A percentile compares a stretch with the other conserved stretches of the same genome.
Conservation (phyloP, 768 basidiomycete genomes). For the Coprinellus micaceus region DNA sequence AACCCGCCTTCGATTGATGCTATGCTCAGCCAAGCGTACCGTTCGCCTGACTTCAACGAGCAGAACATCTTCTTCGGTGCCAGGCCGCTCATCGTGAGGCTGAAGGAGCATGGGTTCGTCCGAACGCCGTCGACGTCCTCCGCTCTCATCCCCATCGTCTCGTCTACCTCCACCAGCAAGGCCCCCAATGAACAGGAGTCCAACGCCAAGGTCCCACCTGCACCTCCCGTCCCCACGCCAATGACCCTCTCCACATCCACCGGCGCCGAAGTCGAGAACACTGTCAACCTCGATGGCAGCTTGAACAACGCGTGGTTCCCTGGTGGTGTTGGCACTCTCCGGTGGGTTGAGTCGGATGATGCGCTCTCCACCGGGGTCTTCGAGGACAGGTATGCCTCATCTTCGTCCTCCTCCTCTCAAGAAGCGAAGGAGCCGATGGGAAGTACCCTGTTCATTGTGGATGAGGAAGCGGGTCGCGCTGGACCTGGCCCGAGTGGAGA, state of each 20-base stretch:
- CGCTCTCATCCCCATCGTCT: neutral
- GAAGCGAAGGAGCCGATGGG: neutral
- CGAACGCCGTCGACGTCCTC: neutral
- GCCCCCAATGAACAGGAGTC: neutral
- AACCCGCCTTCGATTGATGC: neutral
- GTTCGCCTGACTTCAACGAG: slow-evolving; percentile 4
- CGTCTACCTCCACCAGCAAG: neutral
- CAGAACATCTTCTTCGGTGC: neutral
- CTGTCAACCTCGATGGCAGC: slow-evolving; percentile 28
- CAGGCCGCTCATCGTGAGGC: slow-evolving; percentile 19
- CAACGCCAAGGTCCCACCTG: neutral
- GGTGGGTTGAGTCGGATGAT: neutral
- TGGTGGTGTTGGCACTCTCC: slow-evolving; percentile 22
- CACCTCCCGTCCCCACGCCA: neutral
- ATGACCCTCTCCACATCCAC: neutral
- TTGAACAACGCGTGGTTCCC: slow-evolving; percentile 39
- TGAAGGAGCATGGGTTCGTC: slow-evolving; percentile 12
- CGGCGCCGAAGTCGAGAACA: too few species aligned
- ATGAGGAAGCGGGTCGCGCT: too few species aligned
- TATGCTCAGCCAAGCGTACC: slow-evolving; percentile 15
- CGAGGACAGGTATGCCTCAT: neutral
- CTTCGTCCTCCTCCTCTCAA: neutral
- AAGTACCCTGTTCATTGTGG: too few species aligned
- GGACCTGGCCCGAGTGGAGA: too few species aligned
- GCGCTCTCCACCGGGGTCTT: slow-evolving; percentile 1